Evolutionary conservation across 2,329 filamentous ascomycete genomes (phyloP), one percentile per base, ranked within the genome.

Genomic region (Apiospora pterosperma): DNA sequence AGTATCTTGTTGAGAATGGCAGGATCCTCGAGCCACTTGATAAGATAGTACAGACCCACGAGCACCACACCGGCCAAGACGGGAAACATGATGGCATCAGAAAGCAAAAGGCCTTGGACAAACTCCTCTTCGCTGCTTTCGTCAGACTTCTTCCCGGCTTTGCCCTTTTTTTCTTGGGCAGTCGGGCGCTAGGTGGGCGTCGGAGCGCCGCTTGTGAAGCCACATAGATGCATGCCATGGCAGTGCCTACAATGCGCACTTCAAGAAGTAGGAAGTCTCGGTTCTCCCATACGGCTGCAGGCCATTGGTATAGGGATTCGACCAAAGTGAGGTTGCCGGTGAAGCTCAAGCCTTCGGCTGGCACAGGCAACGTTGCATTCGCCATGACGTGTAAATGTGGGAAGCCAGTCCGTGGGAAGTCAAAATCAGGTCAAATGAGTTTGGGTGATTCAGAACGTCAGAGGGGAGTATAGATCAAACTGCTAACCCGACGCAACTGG

Each of bases 11-110:
- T 97, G 72, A 98, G 79, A 25, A 96, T 81, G 12, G 88, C 83
- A 0, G 93, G 90, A 72, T 97, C 92, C 69, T 95, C 84, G 63
- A 97, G 86, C 85, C 90, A 96, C 76, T 96, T 93, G 74, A 98
- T 93, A 66, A 97, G 82, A 71, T 94, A 90, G 80, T 98, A 98
- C 14, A 98, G 82, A 5, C 88, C 88, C 48, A 88, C 84, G 10
- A 98, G 85, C 1, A 90, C 88, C 11, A 82, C 73, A 2, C 89
- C 92, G 6, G 93, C 94, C 63, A 93, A 81, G 36, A 97, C 70
- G 1, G 95, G 96, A 68, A 97, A 92, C 71, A 96, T 77, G 69
- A 98, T 86, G 59, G 93, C 95, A 76, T 98, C 95, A 0, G 86
- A 89, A 1, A 91, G 88, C 10, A 88, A 84, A 62, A 96, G 78